phyloP scores from a whole-genome alignment of 306 rosid species.

The Dryas octopetala region DNA sequence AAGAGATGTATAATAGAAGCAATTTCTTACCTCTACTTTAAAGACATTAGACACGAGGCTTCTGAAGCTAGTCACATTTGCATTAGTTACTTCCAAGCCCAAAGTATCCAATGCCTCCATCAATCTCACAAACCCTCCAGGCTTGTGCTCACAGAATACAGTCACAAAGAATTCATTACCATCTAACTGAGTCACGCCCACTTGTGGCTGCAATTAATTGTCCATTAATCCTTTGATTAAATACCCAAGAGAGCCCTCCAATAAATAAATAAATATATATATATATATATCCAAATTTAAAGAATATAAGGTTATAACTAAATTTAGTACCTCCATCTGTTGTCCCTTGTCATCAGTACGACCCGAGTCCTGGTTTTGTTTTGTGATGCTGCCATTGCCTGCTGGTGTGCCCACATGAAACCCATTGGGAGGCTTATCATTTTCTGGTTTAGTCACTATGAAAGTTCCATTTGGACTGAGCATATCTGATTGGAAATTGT shows the following conservation, averaged over 20 bases:
- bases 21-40: slow-evolving; percentile 50
- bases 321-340: slow-evolving; percentile 75
- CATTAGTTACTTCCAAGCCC: slow-evolving; percentile 68
- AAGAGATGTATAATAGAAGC: not conserved
- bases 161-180: slow-evolving; percentile 71
- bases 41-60: slow-evolving; percentile 78
- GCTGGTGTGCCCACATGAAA: slow-evolving; percentile 45
- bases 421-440: slow-evolving; percentile 35
- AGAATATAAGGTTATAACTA: not conserved
- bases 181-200: slow-evolving; percentile 67
- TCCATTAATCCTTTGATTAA: not conserved
- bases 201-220: slow-evolving; percentile 58
- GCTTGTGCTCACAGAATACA: slow-evolving; percentile 74
- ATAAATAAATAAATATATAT: no score
- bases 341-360: slow-evolving; percentile 55
- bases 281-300: not conserved
- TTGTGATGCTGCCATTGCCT: slow-evolving; percentile 39
- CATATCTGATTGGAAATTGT: slow-evolving; percentile 34
- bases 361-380: slow-evolving; percentile 53
- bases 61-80: slow-evolving; percentile 70
- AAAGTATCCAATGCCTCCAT: slow-evolving; percentile 70
- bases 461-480: slow-evolving; percentile 29
- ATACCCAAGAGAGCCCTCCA: not conserved
- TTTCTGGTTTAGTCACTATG: slow-evolving; percentile 33
- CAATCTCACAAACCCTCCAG: slow-evolving; percentile 66